These are phyloP conservation scores for Sarocladium kiliense DNA, from an alignment of 2,329 filamentous ascomycete genomes.

Conservation along the genomic window DNA sequence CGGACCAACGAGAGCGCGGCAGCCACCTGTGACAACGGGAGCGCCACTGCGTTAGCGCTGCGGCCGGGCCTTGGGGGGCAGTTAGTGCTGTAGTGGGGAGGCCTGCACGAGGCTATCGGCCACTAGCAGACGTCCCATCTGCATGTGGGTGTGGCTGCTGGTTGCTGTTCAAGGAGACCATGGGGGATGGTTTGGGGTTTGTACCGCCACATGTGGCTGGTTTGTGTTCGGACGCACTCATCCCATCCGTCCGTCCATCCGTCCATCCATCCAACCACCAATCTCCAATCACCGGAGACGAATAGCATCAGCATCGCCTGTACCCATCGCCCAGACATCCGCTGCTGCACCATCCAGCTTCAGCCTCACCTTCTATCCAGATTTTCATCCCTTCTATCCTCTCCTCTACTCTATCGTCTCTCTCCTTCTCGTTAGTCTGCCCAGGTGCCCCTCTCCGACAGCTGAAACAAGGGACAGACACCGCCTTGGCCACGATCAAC, in stretches of 20 bases:
- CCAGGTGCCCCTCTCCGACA: conserved; percentile 2
- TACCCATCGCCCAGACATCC: not conserved
- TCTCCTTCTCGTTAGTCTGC: not conserved
- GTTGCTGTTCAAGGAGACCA: not conserved
- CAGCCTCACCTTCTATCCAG: not conserved
- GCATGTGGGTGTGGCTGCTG: not conserved
- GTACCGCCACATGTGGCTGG: not conserved
- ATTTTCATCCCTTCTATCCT: not conserved
- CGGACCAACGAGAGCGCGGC: conserved; percentile 9
- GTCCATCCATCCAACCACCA: not conserved
- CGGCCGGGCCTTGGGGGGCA: not conserved
- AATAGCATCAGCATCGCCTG: not conserved
- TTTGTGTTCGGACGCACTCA: not conserved
- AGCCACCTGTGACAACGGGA: conserved; percentile 7
- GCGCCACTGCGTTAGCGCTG: conserved; percentile 2
- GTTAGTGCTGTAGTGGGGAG: not conserved
- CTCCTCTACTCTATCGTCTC: not conserved
- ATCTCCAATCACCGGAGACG: too few relatives aligned
- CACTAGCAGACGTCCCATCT: not conserved
- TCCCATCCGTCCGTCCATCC: not conserved
- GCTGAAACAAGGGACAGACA: conserved; percentile 3
- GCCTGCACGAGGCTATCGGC: not conserved
- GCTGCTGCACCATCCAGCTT: not conserved
- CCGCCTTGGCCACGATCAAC: not conserved
- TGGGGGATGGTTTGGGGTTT: not conserved